Percentiles rank a stretch among this genome's conserved stretches.
phyloP scores from a whole-genome alignment of 2,329 filamentous ascomycete species.

The Phialophora expanda region DNA sequence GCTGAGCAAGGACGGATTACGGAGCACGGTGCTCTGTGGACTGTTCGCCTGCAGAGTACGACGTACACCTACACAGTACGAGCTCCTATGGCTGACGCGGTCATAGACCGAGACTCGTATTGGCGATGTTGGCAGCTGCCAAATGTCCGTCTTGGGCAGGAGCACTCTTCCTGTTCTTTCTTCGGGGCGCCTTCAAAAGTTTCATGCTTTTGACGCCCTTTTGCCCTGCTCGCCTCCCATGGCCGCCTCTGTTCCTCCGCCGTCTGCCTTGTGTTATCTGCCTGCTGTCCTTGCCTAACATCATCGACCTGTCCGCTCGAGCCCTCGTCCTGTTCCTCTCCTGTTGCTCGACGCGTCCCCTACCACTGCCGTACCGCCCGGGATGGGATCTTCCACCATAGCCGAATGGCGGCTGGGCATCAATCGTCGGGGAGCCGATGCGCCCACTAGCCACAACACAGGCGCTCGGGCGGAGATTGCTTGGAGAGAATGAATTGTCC shows the following conservation, averaged over 20 bases:
- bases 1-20: neutral
- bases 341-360: neutral
- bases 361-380: neutral
- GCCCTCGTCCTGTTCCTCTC: neutral
- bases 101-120: neutral
- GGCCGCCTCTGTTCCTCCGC: neutral
- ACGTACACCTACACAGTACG: neutral
- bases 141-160: slow-evolving; percentile 12
- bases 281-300: neutral
- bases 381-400: neutral
- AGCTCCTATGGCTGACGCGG: neutral
- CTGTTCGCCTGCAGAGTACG: neutral
- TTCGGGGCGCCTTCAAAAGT: neutral
- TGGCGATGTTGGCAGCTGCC: slow-evolving; percentile 8
- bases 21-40: neutral
- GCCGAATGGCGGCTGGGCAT: slow-evolving; percentile 21
- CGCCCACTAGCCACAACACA: slow-evolving; percentile 20
- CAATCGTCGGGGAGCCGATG: slow-evolving; percentile 9
- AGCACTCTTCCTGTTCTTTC: slow-evolving; percentile 8
- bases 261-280: neutral
- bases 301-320: neutral
- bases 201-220: neutral
- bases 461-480: slow-evolving; percentile 31
- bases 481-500: slow-evolving; percentile 20
- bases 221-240: neutral